Base-by-base conservation (phyloP, 2,329 filamentous ascomycete genomes). In the Dothiorella sarmentorum region DNA sequence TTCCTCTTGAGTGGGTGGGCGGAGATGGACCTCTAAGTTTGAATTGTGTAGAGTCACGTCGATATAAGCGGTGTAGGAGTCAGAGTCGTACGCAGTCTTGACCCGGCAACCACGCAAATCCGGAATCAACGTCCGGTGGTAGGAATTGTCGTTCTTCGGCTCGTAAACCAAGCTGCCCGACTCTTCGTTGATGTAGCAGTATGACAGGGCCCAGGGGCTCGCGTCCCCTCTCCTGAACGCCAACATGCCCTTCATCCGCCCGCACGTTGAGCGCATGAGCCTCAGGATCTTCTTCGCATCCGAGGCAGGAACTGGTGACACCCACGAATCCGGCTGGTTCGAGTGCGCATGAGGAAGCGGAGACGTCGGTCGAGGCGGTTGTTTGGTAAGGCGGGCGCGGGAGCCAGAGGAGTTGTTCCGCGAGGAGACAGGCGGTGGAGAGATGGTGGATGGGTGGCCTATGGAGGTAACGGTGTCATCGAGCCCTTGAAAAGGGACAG, bases 161-260 rank as follows among this genome's bases (percentile, higher is more conserved):
- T 91, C 87, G 67, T 88, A 89, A 76, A 92, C 85, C 62, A 94
- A 75, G 64, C 85, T 86, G 2, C 88, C 89, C 60, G 82, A 84
- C 45, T 90, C 86, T 60, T 90, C 87, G 61, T 92, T 87, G 62
- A 94, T 90, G 67, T 86, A 90, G 68, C 87, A 89, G 62, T 87
- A 83, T n/a, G 89, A 89, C 31, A 79, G 73, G 59, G 82, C 80
- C 90, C 90, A 94, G 1, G 81, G 78, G 15, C 81, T 84, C 22
- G 78, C 76, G 13, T 80, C 77, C 35, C 85, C 83, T 42, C 79
- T 79, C 65, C 88, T 84, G 68, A 90, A 93, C 63, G 90, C 86
- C 27, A 91, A 79, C 64, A 87, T 85, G 58, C 90, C 90, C 66
- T 85, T 86, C 89, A 93, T 94, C 63, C 86, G 83, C 26, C 90